Percentiles rank a stretch among this genome's conserved stretches.
Conservation (phyloP, 129 eudicot genomes). For the Centrapalus pauciflorus region DNA sequence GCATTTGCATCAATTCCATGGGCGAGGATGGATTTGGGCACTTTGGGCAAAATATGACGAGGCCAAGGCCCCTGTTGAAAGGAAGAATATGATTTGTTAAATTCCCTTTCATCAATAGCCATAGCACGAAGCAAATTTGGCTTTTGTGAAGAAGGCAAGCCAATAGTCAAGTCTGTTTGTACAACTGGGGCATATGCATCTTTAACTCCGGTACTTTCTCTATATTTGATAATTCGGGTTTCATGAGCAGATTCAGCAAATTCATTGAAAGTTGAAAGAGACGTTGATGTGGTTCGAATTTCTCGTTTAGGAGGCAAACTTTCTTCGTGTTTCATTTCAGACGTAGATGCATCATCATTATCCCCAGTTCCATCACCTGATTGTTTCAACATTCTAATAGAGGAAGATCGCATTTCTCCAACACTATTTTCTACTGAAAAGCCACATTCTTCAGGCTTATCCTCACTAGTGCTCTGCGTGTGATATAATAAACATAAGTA, state of each 20-base stretch:
- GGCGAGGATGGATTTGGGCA: constrained; percentile 48
- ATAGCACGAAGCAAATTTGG: constrained; percentile 16
- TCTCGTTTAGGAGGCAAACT: constrained; percentile 35
- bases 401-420: constrained; percentile 31
- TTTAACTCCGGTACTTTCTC: constrained; percentile 27
- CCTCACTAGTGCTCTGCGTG: constrained; percentile 48
- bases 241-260: constrained; percentile 33
- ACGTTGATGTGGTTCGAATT: constrained; percentile 31
- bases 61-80: constrained; percentile 56
- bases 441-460: constrained; percentile 39
- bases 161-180: constrained; percentile 70
- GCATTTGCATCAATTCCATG: constrained; percentile 48
- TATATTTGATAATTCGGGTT: constrained; percentile 23
- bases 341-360: constrained; percentile 28
- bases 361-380: constrained; percentile 25
- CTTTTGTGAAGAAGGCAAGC: constrained; percentile 51
- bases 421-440: constrained; percentile 33
- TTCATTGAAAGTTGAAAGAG: constrained; percentile 35
- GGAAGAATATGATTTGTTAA: constrained; percentile 34
- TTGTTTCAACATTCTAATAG: constrained; percentile 33
- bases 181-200: constrained; percentile 40
- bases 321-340: constrained; percentile 45
- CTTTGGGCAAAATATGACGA: constrained; percentile 60
- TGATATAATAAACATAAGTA: constrained; percentile 21
- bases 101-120: constrained; percentile 41